Base-by-base conservation (phyloP, 108 stramenopile species). In the Fistulifera solaris region DNA sequence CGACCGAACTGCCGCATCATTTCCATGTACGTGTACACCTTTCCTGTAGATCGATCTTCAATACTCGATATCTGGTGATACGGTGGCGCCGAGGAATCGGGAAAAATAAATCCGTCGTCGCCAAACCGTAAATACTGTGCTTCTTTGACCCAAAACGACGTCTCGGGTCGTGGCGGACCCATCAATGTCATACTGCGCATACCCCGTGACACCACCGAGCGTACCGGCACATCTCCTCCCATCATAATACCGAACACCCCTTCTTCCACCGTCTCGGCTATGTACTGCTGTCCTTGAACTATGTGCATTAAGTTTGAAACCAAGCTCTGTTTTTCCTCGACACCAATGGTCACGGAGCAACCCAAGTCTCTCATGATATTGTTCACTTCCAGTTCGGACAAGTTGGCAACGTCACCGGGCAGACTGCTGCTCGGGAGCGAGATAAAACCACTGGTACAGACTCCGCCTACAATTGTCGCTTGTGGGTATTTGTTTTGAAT, bases 391-490 rank as follows among this genome's bases (percentile, higher is more conserved):
- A 35, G 31, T 35, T n/a, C n/a, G n/a, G 31, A 35, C 31, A 35
- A 6, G 31, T 8, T 8, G 31, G 31, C 31, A 35, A 35, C 3
- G 8, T 35, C 31, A 35, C 8, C 8, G 31, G 31, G 31, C 3
- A 35, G 8, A 6, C 8, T 8, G 6, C 6, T 35, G 3, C 31
- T 3, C 31, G 8, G 8, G 8, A 35, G 8, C 26, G 62, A 57
- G 17, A 78, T 60, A 56, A 56, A 70, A 10, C 77, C 77, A 2
- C 28, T 19, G 1, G 27, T n/a, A 38, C 72, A 73, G 21, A 73
- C 61, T 17, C 78, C 78, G 40, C 78, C 78, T 5, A 75, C 74
- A 58, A 80, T 80, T 0, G 72, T 62, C 13, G 56, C 53, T 21
- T 59, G 19, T 14, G 78, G 74, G 24, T 63, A 46, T 0, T 17